Evolutionary conservation across 1,284 basidiomycete species (phyloP).

Genomic region (Xerocomus nothofagi): DNA sequence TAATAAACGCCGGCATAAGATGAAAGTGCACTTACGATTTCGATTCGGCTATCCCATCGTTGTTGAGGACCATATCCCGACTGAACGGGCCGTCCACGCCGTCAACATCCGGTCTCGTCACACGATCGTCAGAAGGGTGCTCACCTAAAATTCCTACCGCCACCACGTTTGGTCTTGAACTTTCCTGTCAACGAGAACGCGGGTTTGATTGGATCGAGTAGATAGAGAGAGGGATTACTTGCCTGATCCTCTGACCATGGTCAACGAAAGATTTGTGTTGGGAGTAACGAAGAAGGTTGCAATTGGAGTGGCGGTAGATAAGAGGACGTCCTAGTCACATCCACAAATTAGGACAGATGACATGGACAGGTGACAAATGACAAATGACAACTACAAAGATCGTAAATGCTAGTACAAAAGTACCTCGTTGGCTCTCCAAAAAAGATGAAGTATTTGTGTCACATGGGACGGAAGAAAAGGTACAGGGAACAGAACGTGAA

Average conservation of each 20-base stretch:
- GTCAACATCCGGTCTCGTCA: conserved; percentile 7
- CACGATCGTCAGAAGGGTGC: conserved; percentile 7
- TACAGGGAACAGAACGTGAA: no score
- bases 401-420: no score
- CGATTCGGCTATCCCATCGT: conserved; percentile 60
- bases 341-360: conserved; percentile 18
- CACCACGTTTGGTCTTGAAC: conserved; percentile 85
- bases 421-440: no score
- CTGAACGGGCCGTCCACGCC: conserved; percentile 36
- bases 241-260: conserved; percentile 63
- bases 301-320: conserved; percentile 15
- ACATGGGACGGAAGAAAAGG: no score
- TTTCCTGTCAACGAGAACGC: conserved; percentile 48
- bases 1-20: neutral
- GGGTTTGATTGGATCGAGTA: no score
- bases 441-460: no score
- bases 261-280: conserved; percentile 7
- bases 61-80: conserved; percentile 58
- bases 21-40: conserved; percentile 40
- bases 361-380: no score
- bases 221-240: conserved; percentile 7
- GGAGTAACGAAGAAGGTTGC: neutral
- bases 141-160: conserved; percentile 79
- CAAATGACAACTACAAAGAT: no score
- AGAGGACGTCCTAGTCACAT: conserved; percentile 3